Conservation (phyloP, 306 rosid genomes). For the Benincasa hispida region DNA sequence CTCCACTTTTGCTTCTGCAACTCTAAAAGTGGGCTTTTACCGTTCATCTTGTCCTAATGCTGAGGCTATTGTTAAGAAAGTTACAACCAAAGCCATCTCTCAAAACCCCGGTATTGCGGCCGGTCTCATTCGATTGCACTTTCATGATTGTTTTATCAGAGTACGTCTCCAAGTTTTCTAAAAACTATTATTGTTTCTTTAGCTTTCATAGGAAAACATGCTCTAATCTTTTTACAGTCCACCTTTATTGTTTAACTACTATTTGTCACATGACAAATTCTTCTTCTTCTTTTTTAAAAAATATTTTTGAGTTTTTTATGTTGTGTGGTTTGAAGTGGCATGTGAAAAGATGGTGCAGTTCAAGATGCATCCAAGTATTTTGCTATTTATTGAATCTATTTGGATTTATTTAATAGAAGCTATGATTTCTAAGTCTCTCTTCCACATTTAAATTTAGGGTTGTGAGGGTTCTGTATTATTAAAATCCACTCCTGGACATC, state of each 20-base stretch:
- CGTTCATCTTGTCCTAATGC: slow-evolving; percentile 18
- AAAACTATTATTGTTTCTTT: too few relatives aligned
- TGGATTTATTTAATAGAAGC: too few relatives aligned
- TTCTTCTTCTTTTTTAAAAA: too few relatives aligned
- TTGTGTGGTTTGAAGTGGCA: too few relatives aligned
- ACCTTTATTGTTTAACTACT: too few relatives aligned
- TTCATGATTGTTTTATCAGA: slow-evolving; percentile 37
- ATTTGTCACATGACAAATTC: too few relatives aligned
- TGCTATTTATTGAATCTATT: too few relatives aligned
- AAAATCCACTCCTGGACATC: slow-evolving; percentile 20
- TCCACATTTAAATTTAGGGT: slow-evolving; percentile 5
- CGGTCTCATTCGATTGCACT: slow-evolving; percentile 30
- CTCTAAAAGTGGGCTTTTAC: slow-evolving; percentile 19
- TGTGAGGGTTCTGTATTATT: slow-evolving; percentile 26
- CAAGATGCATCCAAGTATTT: not conserved
- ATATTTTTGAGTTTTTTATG: not conserved
- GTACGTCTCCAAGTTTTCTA: not conserved
- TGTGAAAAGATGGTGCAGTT: not conserved
- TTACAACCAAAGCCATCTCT: slow-evolving; percentile 19
- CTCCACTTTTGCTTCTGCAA: not conserved
- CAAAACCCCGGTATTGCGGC: slow-evolving; percentile 22
- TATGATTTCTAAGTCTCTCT: not conserved
- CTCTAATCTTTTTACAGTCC: too few relatives aligned
- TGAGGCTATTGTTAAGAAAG: slow-evolving; percentile 18
- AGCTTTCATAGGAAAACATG: too few relatives aligned